Conservation (phyloP, 768 basidiomycete species). For the Boletus coccyginus region DNA sequence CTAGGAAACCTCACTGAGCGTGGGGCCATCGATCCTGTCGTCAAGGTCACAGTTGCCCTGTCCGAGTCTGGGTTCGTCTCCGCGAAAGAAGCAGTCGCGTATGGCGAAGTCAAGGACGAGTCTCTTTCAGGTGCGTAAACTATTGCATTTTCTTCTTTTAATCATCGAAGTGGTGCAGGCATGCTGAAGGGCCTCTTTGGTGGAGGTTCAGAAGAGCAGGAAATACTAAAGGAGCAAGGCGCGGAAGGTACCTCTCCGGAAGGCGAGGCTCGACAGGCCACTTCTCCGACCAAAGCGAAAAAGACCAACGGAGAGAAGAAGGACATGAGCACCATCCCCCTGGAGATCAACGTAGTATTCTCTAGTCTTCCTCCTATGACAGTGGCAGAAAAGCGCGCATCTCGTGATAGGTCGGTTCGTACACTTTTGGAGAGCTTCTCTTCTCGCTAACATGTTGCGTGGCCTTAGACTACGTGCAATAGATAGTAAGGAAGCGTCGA, state of each 20-base stretch:
- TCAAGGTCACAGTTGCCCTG: slow-evolving; percentile 81
- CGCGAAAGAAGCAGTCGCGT: slow-evolving; percentile 74
- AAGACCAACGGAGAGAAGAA: slow-evolving; percentile 37
- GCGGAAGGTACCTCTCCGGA: slow-evolving; percentile 19
- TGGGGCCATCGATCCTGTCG: slow-evolving; percentile 75
- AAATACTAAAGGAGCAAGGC: slow-evolving; percentile 30
- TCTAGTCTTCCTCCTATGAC: slow-evolving; percentile 72
- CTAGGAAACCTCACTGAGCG: slow-evolving; percentile 80
- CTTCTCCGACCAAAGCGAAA: slow-evolving; percentile 33
- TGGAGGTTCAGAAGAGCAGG: slow-evolving; percentile 42
- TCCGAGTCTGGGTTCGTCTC: slow-evolving; percentile 87
- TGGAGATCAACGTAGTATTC: slow-evolving; percentile 63
- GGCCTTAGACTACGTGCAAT: slow-evolving; percentile 67
- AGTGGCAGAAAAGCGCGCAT: slow-evolving; percentile 67
- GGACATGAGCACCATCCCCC: slow-evolving; percentile 56
- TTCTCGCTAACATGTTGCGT: slow-evolving; percentile 4
- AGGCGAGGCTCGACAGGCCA: slow-evolving; percentile 31
- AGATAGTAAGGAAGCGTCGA: slow-evolving; percentile 73
- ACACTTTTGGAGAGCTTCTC: not conserved
- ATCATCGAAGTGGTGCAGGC: slow-evolving; percentile 40
- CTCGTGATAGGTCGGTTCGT: slow-evolving; percentile 63
- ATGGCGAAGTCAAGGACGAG: slow-evolving; percentile 80
- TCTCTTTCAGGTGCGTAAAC: slow-evolving; percentile 59
- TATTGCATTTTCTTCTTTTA: not conserved
- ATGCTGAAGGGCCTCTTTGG: slow-evolving; percentile 90